Evolutionary conservation across 306 rosid species (phyloP), one percentile per base, ranked within the genome.

Genomic region (Rosa persica): DNA sequence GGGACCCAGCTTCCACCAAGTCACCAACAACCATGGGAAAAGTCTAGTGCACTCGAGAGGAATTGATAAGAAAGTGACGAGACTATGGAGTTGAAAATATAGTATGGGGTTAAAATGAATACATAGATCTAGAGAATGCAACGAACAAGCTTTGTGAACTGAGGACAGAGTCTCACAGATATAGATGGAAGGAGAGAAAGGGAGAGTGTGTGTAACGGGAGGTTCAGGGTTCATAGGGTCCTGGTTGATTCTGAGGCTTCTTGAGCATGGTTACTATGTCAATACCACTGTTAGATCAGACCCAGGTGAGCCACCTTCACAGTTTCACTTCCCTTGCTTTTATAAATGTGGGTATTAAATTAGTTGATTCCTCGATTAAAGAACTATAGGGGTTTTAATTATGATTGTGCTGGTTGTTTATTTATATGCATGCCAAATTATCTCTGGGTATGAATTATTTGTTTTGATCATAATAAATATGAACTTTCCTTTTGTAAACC

Each of bases 181-280:
- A 66, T 3, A 40, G 27, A 67, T 67, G 89, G 87, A 80, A 8
- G 76, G 80, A 30, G 70, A 55, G 9, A 80, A 76, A 64, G 90
- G 90, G 0, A 74, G 73, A 60, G 83, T 89, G 0, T 86, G 93
- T 81, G 90, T 85, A 7, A 85, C 89, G 1, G 89, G 89, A 36
- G 93, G 89, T 4, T 85, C 89, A 3, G 89, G 93, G 27, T 89
- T 70, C 49, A 22, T 87, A 60, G 90, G 79, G 40, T 89, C 90
- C 57, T 89, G 90, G 89, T 38, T 87, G 44, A 72, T 89, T 71
- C 79, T 74, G 81, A 83, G 70, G 70, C 89, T 89, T 70, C 89
- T 89, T 77, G 82, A 85, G 22, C 75, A 75, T 43, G 93, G 93
- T 9, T 89, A 87, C 77, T 38, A 58, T 52, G 90, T 89, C 43